phyloP scores from a whole-genome alignment of 805 yeast species.

The Starmerella geochares region DNA sequence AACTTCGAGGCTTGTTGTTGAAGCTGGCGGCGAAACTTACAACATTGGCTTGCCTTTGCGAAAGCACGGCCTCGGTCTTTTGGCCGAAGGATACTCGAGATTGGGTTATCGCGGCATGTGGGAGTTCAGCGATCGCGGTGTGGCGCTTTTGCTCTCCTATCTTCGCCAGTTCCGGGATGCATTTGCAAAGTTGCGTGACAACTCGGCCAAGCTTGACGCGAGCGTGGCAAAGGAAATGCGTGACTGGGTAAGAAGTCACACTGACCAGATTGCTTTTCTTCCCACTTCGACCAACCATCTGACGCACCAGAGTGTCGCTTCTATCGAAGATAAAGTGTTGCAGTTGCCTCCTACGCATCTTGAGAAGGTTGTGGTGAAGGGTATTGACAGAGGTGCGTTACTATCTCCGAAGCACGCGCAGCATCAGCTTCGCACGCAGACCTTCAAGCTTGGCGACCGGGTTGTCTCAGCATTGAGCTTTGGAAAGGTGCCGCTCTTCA shows the following conservation, averaged over 20 bases:
- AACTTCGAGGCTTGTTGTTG: constrained; percentile 61
- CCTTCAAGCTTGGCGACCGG: constrained; percentile 79
- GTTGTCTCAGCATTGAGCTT: constrained; percentile 73
- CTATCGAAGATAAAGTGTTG: constrained; percentile 44
- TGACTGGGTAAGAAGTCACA: constrained; percentile 41
- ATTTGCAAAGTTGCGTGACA: background rate
- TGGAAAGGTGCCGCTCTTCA: constrained; percentile 80
- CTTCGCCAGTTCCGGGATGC: constrained; percentile 46
- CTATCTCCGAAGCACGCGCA: constrained; percentile 65
- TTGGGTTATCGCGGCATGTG: constrained; percentile 51
- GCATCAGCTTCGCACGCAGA: constrained; percentile 61
- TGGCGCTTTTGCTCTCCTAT: constrained; percentile 55
- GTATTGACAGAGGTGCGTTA: constrained; percentile 77
- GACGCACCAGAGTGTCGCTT: constrained; percentile 51
- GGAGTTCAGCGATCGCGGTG: constrained; percentile 73
- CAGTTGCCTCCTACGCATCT: constrained; percentile 31
- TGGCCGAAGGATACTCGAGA: constrained; percentile 80
- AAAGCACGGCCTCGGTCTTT: constrained; percentile 65
- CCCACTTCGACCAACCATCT: constrained; percentile 70
- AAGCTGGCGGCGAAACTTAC: constrained; percentile 35
- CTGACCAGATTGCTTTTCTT: constrained; percentile 43
- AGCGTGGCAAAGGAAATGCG: constrained; percentile 32
- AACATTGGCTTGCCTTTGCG: constrained; percentile 80
- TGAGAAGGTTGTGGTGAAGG: constrained; percentile 47
- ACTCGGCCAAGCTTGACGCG: constrained; percentile 5